Evolutionary conservation across 345 rosid genomes (phyloP).

Genomic region (Citrus inodora): DNA sequence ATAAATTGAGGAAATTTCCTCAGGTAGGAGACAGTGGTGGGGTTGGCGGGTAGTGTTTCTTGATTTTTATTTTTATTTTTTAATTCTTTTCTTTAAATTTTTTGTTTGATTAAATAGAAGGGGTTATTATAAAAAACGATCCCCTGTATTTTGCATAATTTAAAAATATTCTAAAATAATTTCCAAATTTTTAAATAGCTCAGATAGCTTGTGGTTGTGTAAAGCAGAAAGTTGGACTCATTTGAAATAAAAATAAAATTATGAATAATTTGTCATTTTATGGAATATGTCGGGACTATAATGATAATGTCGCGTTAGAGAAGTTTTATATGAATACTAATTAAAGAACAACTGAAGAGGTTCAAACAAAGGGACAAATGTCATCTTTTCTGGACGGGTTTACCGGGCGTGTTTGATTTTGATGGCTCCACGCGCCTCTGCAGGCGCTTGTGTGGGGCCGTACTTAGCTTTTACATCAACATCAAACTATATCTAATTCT

Average conservation of each 20-base stretch:
- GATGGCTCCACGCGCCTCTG: slow-evolving; percentile 16
- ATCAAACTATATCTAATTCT: not conserved
- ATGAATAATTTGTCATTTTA: no score
- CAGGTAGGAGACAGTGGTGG: slow-evolving; percentile 19
- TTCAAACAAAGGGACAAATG: slow-evolving; percentile 16
- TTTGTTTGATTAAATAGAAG: not conserved
- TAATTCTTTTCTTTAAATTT: not conserved
- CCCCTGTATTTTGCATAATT: no score
- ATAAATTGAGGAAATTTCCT: slow-evolving; percentile 26
- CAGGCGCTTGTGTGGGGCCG: slow-evolving; percentile 10
- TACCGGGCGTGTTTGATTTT: slow-evolving; percentile 1
- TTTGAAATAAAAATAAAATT: no score
- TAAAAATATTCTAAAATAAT: no score
- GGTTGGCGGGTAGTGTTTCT: slow-evolving; percentile 23
- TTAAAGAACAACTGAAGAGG: not conserved
- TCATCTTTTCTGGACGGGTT: slow-evolving; percentile 7
- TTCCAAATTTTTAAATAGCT: no score
- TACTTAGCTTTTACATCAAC: not conserved
- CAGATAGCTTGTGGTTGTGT: no score
- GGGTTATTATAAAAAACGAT: not conserved
- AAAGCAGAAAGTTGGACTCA: not conserved
- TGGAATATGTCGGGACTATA: no score
- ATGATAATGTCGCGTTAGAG: not conserved
- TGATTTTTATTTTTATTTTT: not conserved
- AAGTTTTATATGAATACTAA: no score